Percentiles rank a stretch among this genome's conserved stretches.
phyloP scores from a whole-genome alignment of 2,329 filamentous ascomycete genomes.

The Cryphonectria japonica region DNA sequence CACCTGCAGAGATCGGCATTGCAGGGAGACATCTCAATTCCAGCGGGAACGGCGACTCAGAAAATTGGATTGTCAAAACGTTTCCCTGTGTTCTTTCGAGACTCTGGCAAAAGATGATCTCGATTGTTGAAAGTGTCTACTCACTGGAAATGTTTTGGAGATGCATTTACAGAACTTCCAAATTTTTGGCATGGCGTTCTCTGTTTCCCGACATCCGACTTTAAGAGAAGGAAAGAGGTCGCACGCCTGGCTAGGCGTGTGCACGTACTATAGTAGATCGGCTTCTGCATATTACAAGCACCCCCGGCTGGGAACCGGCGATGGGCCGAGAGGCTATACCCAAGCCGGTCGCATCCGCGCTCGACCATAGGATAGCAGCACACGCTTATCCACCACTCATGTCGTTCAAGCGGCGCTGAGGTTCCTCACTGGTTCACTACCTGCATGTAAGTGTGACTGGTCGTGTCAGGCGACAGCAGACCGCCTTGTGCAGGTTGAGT shows the following conservation, averaged over 20 bases:
- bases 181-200: not conserved
- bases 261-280: conserved; percentile 12
- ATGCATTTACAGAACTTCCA: not conserved
- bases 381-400: conserved; percentile 7
- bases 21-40: not conserved
- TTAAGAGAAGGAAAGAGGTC: not conserved
- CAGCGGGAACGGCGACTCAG: not conserved
- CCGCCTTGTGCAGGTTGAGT: not conserved
- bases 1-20: not conserved
- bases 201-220: not conserved
- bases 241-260: conserved; percentile 21
- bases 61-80: too few relatives aligned
- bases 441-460: conserved; percentile 11
- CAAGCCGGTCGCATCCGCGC: conserved; percentile 5
- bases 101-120: not conserved
- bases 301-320: not conserved
- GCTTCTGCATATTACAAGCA: conserved; percentile 2
- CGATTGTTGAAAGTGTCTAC: not conserved
- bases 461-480: conserved; percentile 2
- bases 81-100: not conserved
- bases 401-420: not conserved
- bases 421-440: not conserved
- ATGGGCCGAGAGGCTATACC: conserved; percentile 5
- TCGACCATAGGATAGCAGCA: conserved; percentile 5
- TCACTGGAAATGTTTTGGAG: not conserved